Evolutionary conservation across 2,329 filamentous ascomycete species (phyloP).

Genomic region (Pestalotiopsis sp.): DNA sequence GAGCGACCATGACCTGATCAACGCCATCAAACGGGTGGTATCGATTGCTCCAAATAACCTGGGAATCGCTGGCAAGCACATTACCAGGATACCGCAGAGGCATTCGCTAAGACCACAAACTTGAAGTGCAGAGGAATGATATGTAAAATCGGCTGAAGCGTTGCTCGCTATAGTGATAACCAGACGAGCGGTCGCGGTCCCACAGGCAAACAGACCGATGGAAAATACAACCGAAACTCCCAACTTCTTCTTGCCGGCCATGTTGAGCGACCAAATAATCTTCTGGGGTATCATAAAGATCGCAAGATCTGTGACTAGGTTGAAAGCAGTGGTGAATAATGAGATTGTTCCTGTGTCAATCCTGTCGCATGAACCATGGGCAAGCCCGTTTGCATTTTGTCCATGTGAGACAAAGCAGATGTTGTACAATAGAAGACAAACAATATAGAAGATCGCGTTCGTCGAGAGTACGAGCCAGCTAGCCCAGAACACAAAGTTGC

Average conservation of each 20-base stretch:
- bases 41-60: not conserved
- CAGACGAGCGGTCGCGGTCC: not conserved
- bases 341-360: not conserved
- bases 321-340: not conserved
- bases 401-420: not conserved
- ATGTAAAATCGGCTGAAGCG: not conserved
- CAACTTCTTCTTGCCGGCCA: not conserved
- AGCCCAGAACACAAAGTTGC: constrained; percentile 16
- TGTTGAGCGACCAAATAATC: not conserved
- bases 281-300: not conserved
- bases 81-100: not conserved
- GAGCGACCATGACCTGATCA: not conserved
- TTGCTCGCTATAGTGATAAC: not conserved
- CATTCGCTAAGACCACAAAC: not conserved
- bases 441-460: constrained; percentile 7
- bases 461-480: constrained; percentile 4
- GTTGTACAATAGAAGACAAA: not conserved
- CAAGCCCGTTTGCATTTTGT: not conserved
- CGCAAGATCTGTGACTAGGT: not conserved
- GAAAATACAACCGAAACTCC: not conserved
- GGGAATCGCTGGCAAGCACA: not conserved
- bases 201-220: not conserved
- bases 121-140: not conserved
- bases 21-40: not conserved
- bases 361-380: not conserved